Percentiles rank a stretch among this genome's conserved stretches.
phyloP scores from a whole-genome alignment of 257 asterid species.

The Echites panduratus region DNA sequence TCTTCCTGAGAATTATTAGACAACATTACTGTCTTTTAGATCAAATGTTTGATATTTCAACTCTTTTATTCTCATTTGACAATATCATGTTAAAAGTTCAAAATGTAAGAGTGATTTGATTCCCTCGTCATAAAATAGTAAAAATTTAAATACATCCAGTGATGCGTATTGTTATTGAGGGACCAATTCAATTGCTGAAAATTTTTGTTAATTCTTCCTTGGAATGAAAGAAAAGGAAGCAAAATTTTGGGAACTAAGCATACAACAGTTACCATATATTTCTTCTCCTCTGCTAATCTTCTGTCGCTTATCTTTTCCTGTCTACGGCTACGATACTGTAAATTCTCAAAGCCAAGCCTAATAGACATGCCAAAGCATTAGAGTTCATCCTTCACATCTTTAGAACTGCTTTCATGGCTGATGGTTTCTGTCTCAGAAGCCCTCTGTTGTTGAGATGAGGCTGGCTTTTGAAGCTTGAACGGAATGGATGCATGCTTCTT shows the following conservation, averaged over 20 bases:
- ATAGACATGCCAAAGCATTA: constrained; percentile 18
- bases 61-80: neutral
- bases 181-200: neutral
- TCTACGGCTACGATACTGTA: neutral
- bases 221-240: neutral
- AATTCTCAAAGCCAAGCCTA: neutral
- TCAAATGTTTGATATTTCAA: neutral
- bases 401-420: constrained; percentile 27
- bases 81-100: neutral
- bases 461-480: constrained; percentile 75
- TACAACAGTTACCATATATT: neutral
- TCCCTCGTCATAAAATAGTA: neutral
- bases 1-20: neutral
- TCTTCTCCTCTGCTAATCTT: neutral
- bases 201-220: neutral
- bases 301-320: neutral
- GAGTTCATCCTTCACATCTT: constrained; percentile 63
- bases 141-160: neutral
- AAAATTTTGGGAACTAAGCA: neutral
- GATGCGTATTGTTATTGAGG: neutral
- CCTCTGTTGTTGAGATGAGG: constrained; percentile 22
- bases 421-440: constrained; percentile 18
- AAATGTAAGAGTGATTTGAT: neutral
- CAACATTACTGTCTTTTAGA: no score
- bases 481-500: constrained; percentile 89